Base-by-base conservation (phyloP, 805 yeast species). In the Hanseniaspora pseudoguilliermondii region DNA sequence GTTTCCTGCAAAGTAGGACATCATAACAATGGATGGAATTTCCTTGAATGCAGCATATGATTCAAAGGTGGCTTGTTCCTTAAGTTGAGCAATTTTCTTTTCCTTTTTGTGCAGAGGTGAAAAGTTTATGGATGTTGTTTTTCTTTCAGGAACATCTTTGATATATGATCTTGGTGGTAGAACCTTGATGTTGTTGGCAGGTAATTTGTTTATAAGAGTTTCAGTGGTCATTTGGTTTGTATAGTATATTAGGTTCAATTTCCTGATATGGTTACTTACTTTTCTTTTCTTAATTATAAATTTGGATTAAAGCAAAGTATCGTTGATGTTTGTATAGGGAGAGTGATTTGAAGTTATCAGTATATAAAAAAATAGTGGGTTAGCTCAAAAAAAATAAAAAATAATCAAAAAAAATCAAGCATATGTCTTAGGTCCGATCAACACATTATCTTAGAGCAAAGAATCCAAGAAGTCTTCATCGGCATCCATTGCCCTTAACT, bases 1-100 rank as follows among this genome's bases (percentile, higher is more conserved):
- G 38, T 53, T 53, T 8, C 56, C 56, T 23, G 56, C 47, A 46
- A 53, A 53, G 25, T 53, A 53, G 2, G 56, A 53, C 56, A 53
- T 53, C 56, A 53, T 53, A 2, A 46, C 48, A 13, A 53, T 53
- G 15, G 56, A 53, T 27, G 56, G 56, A 11, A 53, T 53, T 27
- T 53, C 56, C n/a, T 53, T 53, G 21, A 53, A 53, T 15, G 56
- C 50, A 11, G 50, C 32, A 46, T 53, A 53, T 46, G 56, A 53
- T 21, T 53, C 56, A 13, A 34, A 23, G 15, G 50, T 53, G 13
- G 56, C 56, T 40, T 53, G 50, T 32, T 36, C 50, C 39, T 53
- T 53, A 10, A 53, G 39, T 29, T 53, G 49, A n/a, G 34, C 50
- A 15, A 53, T 3, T 25, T 38, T 47, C 36, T 27, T 53, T 46